Evolutionary conservation across 495 filamentous ascomycete genomes (phyloP).

Genomic region (Astrothelium macrocarpum): DNA sequence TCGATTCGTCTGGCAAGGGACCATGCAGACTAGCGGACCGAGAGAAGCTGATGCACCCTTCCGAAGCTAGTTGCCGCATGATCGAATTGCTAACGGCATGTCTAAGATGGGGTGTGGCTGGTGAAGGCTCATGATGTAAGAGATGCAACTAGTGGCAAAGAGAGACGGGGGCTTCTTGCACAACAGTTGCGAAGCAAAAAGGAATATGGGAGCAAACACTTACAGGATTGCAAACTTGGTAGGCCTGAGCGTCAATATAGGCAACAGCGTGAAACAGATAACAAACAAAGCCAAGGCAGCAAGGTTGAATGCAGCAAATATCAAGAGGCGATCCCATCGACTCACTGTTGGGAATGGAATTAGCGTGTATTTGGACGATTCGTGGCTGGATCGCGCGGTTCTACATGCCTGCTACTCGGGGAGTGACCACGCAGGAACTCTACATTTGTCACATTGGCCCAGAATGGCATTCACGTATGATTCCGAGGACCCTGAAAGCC

Average conservation of each 20-base stretch:
- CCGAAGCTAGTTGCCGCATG: slow-evolving; percentile 24
- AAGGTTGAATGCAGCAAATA: slow-evolving; percentile 86
- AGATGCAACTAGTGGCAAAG: neutral
- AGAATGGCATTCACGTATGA: neutral
- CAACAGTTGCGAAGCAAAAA: neutral
- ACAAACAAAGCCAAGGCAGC: slow-evolving; percentile 87
- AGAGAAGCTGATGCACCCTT: slow-evolving; percentile 19
- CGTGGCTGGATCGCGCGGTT: slow-evolving; percentile 4
- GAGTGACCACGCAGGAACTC: slow-evolving; percentile 27
- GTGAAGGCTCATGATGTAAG: slow-evolving; percentile 7
- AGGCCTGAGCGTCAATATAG: slow-evolving; percentile 64
- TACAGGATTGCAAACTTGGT: slow-evolving; percentile 95
- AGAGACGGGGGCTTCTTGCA: neutral
- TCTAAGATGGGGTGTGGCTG: slow-evolving; percentile 8
- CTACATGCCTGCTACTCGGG: slow-evolving; percentile 27
- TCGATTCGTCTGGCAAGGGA: slow-evolving; percentile 5
- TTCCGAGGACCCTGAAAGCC: slow-evolving; percentile 12
- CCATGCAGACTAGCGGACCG: slow-evolving; percentile 16
- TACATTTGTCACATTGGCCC: slow-evolving; percentile 17
- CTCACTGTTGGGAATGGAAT: slow-evolving; percentile 56
- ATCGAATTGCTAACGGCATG: slow-evolving; percentile 13
- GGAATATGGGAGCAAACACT: slow-evolving; percentile 38
- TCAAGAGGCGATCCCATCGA: slow-evolving; percentile 88
- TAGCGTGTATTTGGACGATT: neutral
- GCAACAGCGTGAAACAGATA: slow-evolving; percentile 82